Percentiles rank a stretch among this genome's conserved stretches.
Evolutionary conservation across 106 monocot genomes (phyloP).

Genomic region (Amphibolis antarctica): DNA sequence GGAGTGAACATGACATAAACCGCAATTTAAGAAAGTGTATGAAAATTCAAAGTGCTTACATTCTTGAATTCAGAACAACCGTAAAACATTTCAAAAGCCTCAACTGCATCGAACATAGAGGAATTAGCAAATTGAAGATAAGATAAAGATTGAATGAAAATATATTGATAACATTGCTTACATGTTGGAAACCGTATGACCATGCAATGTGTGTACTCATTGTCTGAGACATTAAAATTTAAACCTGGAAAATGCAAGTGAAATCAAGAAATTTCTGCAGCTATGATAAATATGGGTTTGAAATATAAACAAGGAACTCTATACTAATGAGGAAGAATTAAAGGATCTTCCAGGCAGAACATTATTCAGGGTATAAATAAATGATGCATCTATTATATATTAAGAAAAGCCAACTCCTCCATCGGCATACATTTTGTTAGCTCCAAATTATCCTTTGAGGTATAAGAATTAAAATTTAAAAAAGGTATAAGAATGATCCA

Average conservation of each 20-base stretch:
- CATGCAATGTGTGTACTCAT: slow-evolving; percentile 65
- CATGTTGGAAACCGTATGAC: slow-evolving; percentile 71
- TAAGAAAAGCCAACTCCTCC: too few relatives aligned
- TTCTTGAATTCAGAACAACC: slow-evolving; percentile 56
- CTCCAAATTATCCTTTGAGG: too few relatives aligned
- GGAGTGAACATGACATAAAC: too few relatives aligned
- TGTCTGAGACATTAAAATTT: slow-evolving; percentile 39
- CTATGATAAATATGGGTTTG: neutral
- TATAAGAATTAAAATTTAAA: too few relatives aligned
- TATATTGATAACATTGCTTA: slow-evolving; percentile 21
- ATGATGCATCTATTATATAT: too few relatives aligned
- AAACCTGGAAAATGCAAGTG: slow-evolving; percentile 22
- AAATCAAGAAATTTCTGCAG: neutral
- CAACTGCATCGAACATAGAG: slow-evolving; percentile 33
- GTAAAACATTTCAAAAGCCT: slow-evolving; percentile 55
- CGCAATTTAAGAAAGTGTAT: neutral
- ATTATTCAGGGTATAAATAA: neutral
- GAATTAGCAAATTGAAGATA: neutral
- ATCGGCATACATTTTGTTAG: too few relatives aligned
- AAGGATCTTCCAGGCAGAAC: neutral
- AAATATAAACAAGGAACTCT: neutral
- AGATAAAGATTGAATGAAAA: neutral
- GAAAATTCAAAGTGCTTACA: slow-evolving; percentile 29
- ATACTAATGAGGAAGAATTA: neutral
- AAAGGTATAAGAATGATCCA: too few relatives aligned